A percentile compares a stretch with the other conserved stretches of the same genome.
Evolutionary conservation across 768 basidiomycete genomes (phyloP).

Genomic region (Agrocybe pediades): DNA sequence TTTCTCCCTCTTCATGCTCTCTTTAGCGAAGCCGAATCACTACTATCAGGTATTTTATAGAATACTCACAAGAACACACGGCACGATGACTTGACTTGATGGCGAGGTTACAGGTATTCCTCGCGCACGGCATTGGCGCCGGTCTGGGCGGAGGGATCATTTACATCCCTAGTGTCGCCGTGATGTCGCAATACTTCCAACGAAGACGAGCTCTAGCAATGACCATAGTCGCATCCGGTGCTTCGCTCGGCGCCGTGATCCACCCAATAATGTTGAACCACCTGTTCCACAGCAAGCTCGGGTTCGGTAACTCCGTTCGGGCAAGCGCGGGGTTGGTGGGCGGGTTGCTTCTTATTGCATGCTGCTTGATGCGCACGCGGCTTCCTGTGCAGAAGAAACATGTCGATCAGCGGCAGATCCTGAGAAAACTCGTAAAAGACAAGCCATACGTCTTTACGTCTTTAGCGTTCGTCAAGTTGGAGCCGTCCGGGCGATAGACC

Average conservation of each 20-base stretch:
- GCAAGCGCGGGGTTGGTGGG: constrained; percentile 18
- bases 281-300: constrained; percentile 1
- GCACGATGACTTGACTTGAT: no score
- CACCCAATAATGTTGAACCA: constrained; percentile 8
- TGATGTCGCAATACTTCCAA: not conserved
- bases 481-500: not conserved
- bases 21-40: not conserved
- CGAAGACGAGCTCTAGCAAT: constrained; percentile 4
- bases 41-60: constrained; percentile 3
- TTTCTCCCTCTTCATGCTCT: not conserved
- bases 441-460: not conserved
- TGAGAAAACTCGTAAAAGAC: not conserved
- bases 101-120: constrained; percentile 1
- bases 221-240: constrained; percentile 3
- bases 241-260: constrained; percentile 2
- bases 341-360: constrained; percentile 15
- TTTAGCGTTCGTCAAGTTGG: no score
- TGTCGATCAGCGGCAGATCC: not conserved
- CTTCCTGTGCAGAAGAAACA: not conserved
- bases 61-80: not conserved
- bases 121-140: not conserved
- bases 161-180: constrained; percentile 2
- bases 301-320: constrained; percentile 16
- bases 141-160: not conserved
- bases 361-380: constrained; percentile 4